These are phyloP conservation scores for Rhododendron simsii DNA, from an alignment of 148 eudicot genomes.

Conservation along the genomic window DNA sequence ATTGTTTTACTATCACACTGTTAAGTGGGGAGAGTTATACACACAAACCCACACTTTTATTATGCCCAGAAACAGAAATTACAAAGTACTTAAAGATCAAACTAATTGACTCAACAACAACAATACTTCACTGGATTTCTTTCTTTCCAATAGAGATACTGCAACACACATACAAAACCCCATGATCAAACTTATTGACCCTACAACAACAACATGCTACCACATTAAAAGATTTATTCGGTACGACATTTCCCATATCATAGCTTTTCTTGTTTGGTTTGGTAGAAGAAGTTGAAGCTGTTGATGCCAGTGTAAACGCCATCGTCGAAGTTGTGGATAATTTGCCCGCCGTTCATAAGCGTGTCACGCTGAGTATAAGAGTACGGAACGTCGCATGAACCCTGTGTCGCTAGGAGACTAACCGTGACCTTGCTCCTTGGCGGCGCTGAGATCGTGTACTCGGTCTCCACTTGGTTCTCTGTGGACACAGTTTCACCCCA, in stretches of 20 bases:
- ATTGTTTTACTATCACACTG: too few species aligned
- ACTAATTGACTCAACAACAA: too few species aligned
- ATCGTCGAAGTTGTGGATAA: neutral
- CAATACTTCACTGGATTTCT: too few species aligned
- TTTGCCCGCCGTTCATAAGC: neutral
- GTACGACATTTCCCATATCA: neutral
- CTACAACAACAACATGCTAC: neutral
- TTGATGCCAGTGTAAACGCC: constrained; percentile 2
- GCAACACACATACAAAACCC: too few species aligned
- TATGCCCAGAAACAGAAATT: too few species aligned
- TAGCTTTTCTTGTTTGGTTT: neutral
- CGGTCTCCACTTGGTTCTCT: neutral
- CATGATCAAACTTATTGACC: neutral
- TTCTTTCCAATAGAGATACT: too few species aligned
- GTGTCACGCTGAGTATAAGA: neutral
- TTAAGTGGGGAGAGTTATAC: too few species aligned
- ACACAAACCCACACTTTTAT: too few species aligned
- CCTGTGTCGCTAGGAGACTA: neutral
- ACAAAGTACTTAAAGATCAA: too few species aligned
- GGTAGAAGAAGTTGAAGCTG: neutral
- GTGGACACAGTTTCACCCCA: neutral
- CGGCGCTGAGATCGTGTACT: neutral
- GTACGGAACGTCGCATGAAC: neutral
- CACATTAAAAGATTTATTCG: neutral
- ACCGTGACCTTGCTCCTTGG: neutral